A percentile compares a stretch with the other conserved stretches of the same genome.
Conservation (phyloP, 139 green algal species). For the Coccomyxa sp. region DNA sequence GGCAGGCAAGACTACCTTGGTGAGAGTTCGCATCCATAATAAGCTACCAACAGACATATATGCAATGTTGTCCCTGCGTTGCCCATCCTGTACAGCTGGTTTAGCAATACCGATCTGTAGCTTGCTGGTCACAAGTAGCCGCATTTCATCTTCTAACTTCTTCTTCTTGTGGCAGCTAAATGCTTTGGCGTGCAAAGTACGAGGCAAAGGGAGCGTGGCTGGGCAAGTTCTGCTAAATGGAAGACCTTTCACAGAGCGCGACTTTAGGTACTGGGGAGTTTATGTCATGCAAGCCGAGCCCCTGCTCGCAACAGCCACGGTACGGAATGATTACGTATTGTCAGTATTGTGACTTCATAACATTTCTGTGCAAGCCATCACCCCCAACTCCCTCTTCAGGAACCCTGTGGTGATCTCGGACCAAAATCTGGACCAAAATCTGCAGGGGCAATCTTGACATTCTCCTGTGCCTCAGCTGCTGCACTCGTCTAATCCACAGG, state of each 20-base stretch:
- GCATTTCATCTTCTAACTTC: not conserved
- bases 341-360: not conserved
- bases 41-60: not conserved
- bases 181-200: not conserved
- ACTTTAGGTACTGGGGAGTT: not conserved
- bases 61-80: not conserved
- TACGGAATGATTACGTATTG: not conserved
- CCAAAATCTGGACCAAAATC: not conserved
- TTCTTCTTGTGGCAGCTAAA: not conserved
- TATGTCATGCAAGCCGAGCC: slow-evolving; percentile 5
- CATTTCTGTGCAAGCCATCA: not conserved
- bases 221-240: not conserved
- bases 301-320: not conserved
- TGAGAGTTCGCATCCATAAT: not conserved
- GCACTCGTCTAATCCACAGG: not conserved
- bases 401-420: not conserved
- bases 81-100: not conserved
- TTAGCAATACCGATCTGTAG: not conserved
- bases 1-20: not conserved
- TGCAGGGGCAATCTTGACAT: not conserved
- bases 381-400: not conserved
- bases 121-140: not conserved
- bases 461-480: not conserved
- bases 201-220: not conserved
- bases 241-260: not conserved